Percentiles rank a stretch among this genome's conserved stretches.
Conservation (phyloP, 495 filamentous ascomycete species). For the Neurospora sp. region DNA sequence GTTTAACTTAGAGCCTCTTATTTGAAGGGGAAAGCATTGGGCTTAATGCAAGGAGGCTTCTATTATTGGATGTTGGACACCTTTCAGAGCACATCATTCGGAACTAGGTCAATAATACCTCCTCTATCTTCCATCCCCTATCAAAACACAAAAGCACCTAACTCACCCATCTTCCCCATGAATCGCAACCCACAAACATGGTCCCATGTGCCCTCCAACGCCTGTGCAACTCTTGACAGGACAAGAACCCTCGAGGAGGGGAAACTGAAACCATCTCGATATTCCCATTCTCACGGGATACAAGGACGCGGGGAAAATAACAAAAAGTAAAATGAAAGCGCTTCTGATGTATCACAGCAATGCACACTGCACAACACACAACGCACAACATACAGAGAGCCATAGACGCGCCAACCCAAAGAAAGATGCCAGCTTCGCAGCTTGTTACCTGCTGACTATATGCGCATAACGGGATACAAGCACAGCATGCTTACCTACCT, state of each 20-base stretch:
- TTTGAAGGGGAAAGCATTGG: no score
- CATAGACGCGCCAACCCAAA: neutral
- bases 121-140: no score
- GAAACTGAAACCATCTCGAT: neutral
- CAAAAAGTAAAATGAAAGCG: neutral
- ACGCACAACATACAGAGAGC: neutral
- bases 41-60: no score
- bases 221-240: neutral
- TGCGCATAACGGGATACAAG: neutral
- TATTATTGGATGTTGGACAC: no score
- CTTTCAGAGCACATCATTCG: neutral
- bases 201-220: neutral
- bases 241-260: neutral
- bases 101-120: no score
- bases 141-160: neutral
- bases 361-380: neutral
- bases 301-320: neutral
- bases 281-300: neutral
- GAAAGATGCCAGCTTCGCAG: neutral
- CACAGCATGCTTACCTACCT: neutral
- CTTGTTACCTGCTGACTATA: neutral
- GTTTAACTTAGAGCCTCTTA: conserved; percentile 11
- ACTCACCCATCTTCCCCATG: neutral
- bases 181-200: neutral
- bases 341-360: neutral